phyloP scores from a whole-genome alignment of 2,329 filamentous ascomycete genomes.

The Pseudogymnoascus sp. region DNA sequence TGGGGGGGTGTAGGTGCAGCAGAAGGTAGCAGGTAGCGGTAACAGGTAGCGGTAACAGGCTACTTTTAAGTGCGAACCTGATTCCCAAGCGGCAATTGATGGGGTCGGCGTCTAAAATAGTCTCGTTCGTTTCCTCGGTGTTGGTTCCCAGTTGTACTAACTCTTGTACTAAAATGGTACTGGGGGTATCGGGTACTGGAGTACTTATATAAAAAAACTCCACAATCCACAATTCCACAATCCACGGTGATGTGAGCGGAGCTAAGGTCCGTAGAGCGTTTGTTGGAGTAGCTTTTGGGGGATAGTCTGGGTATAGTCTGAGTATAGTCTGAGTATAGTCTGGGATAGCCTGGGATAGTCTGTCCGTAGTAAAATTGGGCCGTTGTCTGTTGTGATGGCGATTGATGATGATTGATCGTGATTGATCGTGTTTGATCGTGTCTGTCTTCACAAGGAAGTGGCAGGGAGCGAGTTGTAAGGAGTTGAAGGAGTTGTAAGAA shows the following conservation, averaged over 20 bases:
- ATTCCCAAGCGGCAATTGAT: constrained; percentile 9
- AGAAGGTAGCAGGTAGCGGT: not conserved
- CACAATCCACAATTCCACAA: not conserved
- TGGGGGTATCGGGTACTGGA: not conserved
- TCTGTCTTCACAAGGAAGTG: not conserved
- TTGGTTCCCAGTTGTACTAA: not conserved
- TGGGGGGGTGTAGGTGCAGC: too few species aligned
- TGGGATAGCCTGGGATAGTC: not conserved
- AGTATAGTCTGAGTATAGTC: too few species aligned
- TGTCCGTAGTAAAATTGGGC: not conserved
- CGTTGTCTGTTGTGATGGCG: not conserved
- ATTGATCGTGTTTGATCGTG: not conserved
- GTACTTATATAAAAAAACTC: not conserved
- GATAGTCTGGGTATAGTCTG: not conserved
- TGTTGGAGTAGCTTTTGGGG: not conserved
- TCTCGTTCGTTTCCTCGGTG: not conserved
- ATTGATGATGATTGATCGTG: not conserved
- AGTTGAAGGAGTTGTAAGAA: too few species aligned
- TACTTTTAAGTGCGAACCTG: constrained; percentile 5
- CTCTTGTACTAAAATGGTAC: too few species aligned
- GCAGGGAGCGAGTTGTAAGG: too few species aligned
- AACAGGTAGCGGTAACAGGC: not conserved
- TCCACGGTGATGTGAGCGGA: not conserved
- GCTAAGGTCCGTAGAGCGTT: not conserved
- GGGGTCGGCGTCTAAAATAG: constrained; percentile 8